These are phyloP conservation scores for Jatropha multifida DNA, from an alignment of 441 rosid species.

Conservation along the genomic window DNA sequence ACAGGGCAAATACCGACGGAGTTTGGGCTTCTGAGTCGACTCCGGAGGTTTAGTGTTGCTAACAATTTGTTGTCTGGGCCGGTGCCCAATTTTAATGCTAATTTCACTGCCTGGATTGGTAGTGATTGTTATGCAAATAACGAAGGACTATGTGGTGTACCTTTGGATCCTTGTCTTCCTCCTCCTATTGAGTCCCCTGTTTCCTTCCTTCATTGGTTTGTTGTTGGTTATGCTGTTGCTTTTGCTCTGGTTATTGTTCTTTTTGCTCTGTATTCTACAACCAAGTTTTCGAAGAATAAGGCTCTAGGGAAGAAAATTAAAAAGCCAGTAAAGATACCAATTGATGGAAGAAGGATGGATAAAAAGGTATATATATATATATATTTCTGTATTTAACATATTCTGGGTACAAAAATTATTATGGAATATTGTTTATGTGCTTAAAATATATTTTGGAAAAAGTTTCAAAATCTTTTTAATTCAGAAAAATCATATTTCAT, in stretches of 20 bases:
- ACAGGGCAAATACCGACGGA: conserved; percentile 34
- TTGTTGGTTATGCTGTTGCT: background rate
- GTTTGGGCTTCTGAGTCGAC: conserved; percentile 18
- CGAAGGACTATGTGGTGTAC: conserved; percentile 26
- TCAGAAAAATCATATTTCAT: no score
- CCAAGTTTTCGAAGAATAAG: background rate
- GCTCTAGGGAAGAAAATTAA: background rate
- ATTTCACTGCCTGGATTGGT: background rate
- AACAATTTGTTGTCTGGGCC: conserved; percentile 39
- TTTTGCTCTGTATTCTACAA: background rate
- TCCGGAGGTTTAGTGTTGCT: conserved; percentile 34
- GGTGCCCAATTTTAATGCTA: conserved; percentile 26
- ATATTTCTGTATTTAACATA: no score
- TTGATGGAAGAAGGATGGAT: background rate
- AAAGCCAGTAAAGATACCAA: background rate
- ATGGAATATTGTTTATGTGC: no score
- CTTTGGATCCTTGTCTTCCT: conserved; percentile 3
- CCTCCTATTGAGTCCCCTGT: background rate
- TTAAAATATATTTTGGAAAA: no score
- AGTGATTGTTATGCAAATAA: conserved; percentile 3
- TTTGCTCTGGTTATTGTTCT: background rate
- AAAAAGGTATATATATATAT: background rate
- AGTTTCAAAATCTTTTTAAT: no score
- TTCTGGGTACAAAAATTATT: no score
- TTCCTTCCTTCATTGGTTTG: background rate